Evolutionary conservation across 1,284 basidiomycete species (phyloP), one percentile per base, ranked within the genome.

Genomic region (Gymnopus androsaceus): DNA sequence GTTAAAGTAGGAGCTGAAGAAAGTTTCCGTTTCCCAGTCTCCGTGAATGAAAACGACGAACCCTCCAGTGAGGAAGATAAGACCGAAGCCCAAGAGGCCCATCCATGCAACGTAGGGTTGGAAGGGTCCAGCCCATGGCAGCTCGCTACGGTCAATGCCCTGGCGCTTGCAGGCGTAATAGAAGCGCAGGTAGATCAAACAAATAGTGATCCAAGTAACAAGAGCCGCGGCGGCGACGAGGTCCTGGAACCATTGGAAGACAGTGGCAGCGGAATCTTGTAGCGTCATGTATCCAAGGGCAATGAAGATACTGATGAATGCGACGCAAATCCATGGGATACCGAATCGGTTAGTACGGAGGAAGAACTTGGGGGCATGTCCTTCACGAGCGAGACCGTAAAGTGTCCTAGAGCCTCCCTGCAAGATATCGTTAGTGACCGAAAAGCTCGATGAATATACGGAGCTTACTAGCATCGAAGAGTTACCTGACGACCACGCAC

Each of bases 401-500:
- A 86, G 67, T 15, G 76, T 76, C 53, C 84, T 75, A 33, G 78
- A 79, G 21, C 75, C 72, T 34, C 19, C 17, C 19, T 51, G 17
- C 9, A 38, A 17, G 6, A n/a, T n/a, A n/a, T n/a, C n/a, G n/a
- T n/a, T n/a, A n/a, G n/a, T n/a, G n/a, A n/a, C n/a, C n/a, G n/a
- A n/a, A n/a, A n/a, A n/a, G n/a, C n/a, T n/a, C n/a, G n/a, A n/a
- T n/a, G n/a, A n/a, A n/a, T n/a, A 28, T 6, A 25, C 31, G 6
- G 14, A 19, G 25, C 42, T 23, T 7, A 44, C 42, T 21, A 44
- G n/a, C 42, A 44, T 44, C n/a, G 21, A 8, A 5, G 42, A 44
- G 63, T 79, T 82, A 0, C 79, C 83, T 7, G 85, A 80, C 21
- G 81, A 82, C 59, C 79, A 78, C 1, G 85, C 84, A 54, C 80